These are phyloP conservation scores for Alternaria gaisen DNA, from an alignment of 2,329 filamentous ascomycete species.

Conservation along the genomic window DNA sequence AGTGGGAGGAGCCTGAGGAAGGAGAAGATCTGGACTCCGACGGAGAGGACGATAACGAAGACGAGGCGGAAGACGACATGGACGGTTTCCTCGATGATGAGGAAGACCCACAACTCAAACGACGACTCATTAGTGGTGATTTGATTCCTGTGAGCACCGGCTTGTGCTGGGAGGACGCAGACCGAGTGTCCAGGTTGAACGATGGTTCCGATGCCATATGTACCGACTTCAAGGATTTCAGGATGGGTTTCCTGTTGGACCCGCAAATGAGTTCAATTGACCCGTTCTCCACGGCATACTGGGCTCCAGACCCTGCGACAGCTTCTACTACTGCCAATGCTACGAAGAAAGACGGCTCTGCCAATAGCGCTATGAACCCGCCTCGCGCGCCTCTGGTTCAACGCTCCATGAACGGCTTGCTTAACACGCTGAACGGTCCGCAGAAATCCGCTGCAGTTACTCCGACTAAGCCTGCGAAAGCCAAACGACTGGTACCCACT, in stretches of 20 bases:
- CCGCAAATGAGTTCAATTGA: slow-evolving; percentile 71
- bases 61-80: slow-evolving; percentile 84
- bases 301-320: slow-evolving; percentile 59
- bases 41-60: slow-evolving; percentile 72
- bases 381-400: slow-evolving; percentile 55
- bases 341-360: slow-evolving; percentile 25
- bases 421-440: slow-evolving; percentile 42
- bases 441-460: slow-evolving; percentile 27
- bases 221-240: slow-evolving; percentile 66
- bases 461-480: slow-evolving; percentile 47
- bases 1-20: slow-evolving; percentile 83
- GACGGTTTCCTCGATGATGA: slow-evolving; percentile 90
- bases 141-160: slow-evolving; percentile 81
- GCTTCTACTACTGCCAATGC: slow-evolving; percentile 14
- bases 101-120: slow-evolving; percentile 67
- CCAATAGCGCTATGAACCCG: slow-evolving; percentile 49
- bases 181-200: slow-evolving; percentile 53
- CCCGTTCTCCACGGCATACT: slow-evolving; percentile 85
- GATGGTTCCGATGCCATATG: slow-evolving; percentile 57
- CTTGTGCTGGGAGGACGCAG: slow-evolving; percentile 78
- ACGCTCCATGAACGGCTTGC: slow-evolving; percentile 46
- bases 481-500: slow-evolving; percentile 62
- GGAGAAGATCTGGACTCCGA: slow-evolving; percentile 72
- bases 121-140: slow-evolving; percentile 68
- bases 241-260: slow-evolving; percentile 75